These are phyloP conservation scores for Solanum microdontum DNA, from an alignment of 257 asterid species.

Conservation along the genomic window DNA sequence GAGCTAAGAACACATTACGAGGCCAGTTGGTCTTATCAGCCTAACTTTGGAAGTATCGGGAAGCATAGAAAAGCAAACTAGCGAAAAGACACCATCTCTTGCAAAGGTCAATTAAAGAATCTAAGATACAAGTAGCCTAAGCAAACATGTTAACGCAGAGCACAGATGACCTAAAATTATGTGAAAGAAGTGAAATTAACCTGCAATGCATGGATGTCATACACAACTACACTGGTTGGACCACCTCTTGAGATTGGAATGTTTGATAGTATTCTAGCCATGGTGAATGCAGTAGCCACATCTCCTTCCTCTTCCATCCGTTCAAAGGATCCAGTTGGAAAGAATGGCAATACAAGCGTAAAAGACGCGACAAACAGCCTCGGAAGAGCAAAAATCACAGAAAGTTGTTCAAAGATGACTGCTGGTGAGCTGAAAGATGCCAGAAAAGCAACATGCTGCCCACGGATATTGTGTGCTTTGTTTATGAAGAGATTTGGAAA, in stretches of 20 bases:
- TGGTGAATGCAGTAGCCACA: conserved; percentile 89
- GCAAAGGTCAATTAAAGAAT: not conserved
- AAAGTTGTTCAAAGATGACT: conserved; percentile 89
- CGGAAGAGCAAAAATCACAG: conserved; percentile 91
- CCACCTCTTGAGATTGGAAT: conserved; percentile 90
- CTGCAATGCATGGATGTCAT: conserved; percentile 88
- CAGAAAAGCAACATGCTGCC: conserved; percentile 80
- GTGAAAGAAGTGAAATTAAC: conserved; percentile 14
- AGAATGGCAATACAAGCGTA: conserved; percentile 72
- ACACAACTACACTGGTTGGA: conserved; percentile 83
- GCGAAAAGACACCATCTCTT: not conserved
- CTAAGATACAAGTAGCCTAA: not conserved
- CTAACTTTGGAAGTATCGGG: not conserved
- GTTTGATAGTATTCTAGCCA: conserved; percentile 90
- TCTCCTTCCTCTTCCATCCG: conserved; percentile 95
- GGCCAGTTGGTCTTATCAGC: not conserved
- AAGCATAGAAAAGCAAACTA: not conserved
- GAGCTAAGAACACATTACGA: not conserved
- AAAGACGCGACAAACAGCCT: conserved; percentile 85
- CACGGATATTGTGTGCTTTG: conserved; percentile 80
- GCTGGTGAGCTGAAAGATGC: conserved; percentile 93
- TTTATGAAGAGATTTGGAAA: conserved; percentile 89
- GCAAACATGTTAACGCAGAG: not conserved
- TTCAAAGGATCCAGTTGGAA: conserved; percentile 91
- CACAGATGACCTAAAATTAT: not conserved